Percentiles rank a stretch among this genome's conserved stretches.
Conservation (phyloP, 2,329 filamentous ascomycete genomes). For the Pseudogymnoascus sp. region DNA sequence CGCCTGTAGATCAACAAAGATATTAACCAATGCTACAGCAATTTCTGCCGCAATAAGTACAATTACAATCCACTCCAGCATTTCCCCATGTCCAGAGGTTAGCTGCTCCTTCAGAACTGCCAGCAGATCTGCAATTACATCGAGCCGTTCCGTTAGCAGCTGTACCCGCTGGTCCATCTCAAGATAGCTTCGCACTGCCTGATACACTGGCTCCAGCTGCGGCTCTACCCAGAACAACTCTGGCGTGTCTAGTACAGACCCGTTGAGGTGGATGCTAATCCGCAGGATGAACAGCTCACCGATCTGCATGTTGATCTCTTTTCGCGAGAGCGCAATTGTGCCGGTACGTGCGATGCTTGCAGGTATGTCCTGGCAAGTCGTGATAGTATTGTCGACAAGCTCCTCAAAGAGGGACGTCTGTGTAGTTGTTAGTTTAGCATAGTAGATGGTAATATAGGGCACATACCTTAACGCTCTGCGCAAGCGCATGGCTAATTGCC, state of each 20-base stretch:
- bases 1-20: constrained; percentile 86
- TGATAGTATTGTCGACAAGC: constrained; percentile 85
- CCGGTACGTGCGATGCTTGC: constrained; percentile 87
- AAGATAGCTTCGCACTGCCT: constrained; percentile 87
- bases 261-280: constrained; percentile 97
- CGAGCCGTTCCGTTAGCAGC: constrained; percentile 78
- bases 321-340: constrained; percentile 78
- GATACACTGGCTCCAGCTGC: constrained; percentile 91
- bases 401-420: constrained; percentile 94
- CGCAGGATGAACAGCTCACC: constrained; percentile 95
- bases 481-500: constrained; percentile 88
- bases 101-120: constrained; percentile 93
- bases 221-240: constrained; percentile 99
- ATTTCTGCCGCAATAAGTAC: constrained; percentile 94
- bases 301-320: constrained; percentile 98
- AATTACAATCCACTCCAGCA: constrained; percentile 88
- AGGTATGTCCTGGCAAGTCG: constrained; percentile 86
- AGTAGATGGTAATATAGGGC: neutral
- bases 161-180: constrained; percentile 96
- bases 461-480: constrained; percentile 82
- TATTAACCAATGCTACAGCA: constrained; percentile 84
- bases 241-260: constrained; percentile 89
- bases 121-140: constrained; percentile 87
- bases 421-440: constrained; percentile 15
- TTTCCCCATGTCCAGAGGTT: constrained; percentile 86